Evolutionary conservation across 108 stramenopile species (phyloP), one percentile per base, ranked within the genome.

Genomic region (Cyclotella kingstonii): DNA sequence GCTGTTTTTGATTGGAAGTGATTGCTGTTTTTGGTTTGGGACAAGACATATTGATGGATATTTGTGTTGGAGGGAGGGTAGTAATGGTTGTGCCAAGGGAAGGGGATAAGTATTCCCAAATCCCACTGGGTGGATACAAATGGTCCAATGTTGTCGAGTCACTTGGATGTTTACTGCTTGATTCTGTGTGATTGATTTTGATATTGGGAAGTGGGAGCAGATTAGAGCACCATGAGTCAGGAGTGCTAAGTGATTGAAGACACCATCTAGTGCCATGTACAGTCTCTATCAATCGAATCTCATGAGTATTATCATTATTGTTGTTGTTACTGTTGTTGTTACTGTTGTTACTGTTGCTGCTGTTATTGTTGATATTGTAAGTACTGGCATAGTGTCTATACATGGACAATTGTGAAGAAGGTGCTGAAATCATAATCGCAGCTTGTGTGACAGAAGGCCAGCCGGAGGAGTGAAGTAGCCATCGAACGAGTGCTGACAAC

Each of bases 391-490:
- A 33, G 19, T 22, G 19, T 22, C 46, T 19, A 23, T 55, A 47
- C 43, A 50, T 51, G 25, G 60, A 53, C 25, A 56, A 25, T 18
- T 50, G 54, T 14, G 72, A 73, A 19, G 58, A 51, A 12, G 59
- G 58, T 7, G 52, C 31, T 4, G 64, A 65, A 5, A 66, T 46
- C 58, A 60, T 60, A 31, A 52, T 45, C 8, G 60, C 62, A 10
- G 35, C 23, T 47, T 65, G 57, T 6, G 72, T 66, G 28, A 73
- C 17, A 17, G 72, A 73, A 18, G 72, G 63, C 72, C 72, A 73
- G 23, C 63, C 63, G 14, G 33, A 18, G 44, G 14, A 8, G 14
- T 33, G 2, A 36, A n/a, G 10, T 0, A 6, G 22, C 3, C 10
- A 31, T 21, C 45, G 11, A 25, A 27, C 23, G 33, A 12, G 19